Evolutionary conservation across 768 basidiomycete genomes (phyloP).

Genomic region (Serendipita sp.): DNA sequence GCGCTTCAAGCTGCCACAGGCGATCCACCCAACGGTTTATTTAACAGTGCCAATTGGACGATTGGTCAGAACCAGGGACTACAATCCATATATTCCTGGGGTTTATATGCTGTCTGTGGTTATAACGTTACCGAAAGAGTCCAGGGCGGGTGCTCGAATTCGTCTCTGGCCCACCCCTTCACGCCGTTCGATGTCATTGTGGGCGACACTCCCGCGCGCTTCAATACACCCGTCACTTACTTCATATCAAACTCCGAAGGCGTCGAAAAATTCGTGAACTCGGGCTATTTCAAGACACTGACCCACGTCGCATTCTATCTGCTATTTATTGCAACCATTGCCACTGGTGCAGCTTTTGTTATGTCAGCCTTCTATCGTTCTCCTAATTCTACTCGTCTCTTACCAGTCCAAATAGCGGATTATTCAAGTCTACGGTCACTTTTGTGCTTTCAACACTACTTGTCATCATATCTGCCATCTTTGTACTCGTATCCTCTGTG

Average conservation of each 20-base stretch:
- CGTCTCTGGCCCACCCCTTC: slow-evolving; percentile 40
- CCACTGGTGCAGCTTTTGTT: slow-evolving; percentile 44
- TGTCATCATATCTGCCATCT: slow-evolving; percentile 39
- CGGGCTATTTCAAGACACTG: slow-evolving; percentile 41
- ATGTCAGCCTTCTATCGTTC: slow-evolving; percentile 29
- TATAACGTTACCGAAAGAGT: slow-evolving; percentile 34
- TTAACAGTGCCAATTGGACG: slow-evolving; percentile 52
- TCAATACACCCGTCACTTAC: slow-evolving; percentile 32
- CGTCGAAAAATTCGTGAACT: slow-evolving; percentile 38
- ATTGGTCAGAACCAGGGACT: slow-evolving; percentile 41
- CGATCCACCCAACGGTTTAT: slow-evolving; percentile 46
- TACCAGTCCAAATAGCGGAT: slow-evolving; percentile 31
- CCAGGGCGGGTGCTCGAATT: slow-evolving; percentile 47
- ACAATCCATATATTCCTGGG: slow-evolving; percentile 56
- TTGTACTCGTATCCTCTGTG: slow-evolving; percentile 50
- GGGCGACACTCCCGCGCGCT: slow-evolving; percentile 38
- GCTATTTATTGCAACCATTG: slow-evolving; percentile 53
- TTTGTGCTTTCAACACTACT: slow-evolving; percentile 53
- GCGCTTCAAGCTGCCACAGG: slow-evolving; percentile 27
- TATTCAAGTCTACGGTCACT: slow-evolving; percentile 43
- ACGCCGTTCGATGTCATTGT: slow-evolving; percentile 47
- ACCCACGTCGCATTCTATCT: slow-evolving; percentile 62
- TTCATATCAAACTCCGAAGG: slow-evolving; percentile 20
- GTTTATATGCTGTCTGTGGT: slow-evolving; percentile 68
- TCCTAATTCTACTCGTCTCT: slow-evolving; percentile 1